Evolutionary conservation across 2,329 filamentous ascomycete species (phyloP), one percentile per base, ranked within the genome.

Genomic region (Albophoma yamanashiensis): DNA sequence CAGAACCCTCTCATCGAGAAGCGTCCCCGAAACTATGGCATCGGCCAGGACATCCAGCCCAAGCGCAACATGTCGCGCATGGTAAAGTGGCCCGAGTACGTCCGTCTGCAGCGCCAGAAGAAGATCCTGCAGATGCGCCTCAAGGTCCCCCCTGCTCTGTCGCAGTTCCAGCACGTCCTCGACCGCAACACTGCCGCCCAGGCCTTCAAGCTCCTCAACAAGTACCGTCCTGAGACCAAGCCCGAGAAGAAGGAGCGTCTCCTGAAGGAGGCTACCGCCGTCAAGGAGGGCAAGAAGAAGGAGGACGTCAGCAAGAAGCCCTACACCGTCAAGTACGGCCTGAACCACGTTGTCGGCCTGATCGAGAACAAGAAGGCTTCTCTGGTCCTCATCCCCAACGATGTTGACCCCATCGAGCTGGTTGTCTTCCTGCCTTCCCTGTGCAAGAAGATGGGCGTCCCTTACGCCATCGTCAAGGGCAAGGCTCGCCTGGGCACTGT

Each of bases 231-330:
- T 69, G 94, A 99, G 87, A 95, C 91, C 79, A 97, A 97, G 88
- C 82, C 84, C 72, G 93, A 97, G 89, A 99, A 99, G 91, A 99
- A 97, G 88, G 95, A 99, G 85, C 92, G 94, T 82, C 85, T 99
- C 68, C 87, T 90, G 78, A 92, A 96, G 86, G 94, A 99, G 87
- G 94, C 95, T 67, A 96, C 92, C 72, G 95, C 94, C 74, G 87
- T 99, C 78, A 88, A 92, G 78, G 92, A 97, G 80, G 94, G 95
- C 79, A 97, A 97, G 90, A 99, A 97, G 90, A 97, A 97, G 90
- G 95, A 99, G 86, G 92, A 96, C 74, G 93, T 96, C 77, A 91
- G 86, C 89, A 97, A 97, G 91, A 99, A 99, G 90, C 94, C 94
- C 74, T 99, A 97, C 82, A 82, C 89, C 69, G 92, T 94, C 86